phyloP scores from a whole-genome alignment of 805 yeast species.

The Candida montana region DNA sequence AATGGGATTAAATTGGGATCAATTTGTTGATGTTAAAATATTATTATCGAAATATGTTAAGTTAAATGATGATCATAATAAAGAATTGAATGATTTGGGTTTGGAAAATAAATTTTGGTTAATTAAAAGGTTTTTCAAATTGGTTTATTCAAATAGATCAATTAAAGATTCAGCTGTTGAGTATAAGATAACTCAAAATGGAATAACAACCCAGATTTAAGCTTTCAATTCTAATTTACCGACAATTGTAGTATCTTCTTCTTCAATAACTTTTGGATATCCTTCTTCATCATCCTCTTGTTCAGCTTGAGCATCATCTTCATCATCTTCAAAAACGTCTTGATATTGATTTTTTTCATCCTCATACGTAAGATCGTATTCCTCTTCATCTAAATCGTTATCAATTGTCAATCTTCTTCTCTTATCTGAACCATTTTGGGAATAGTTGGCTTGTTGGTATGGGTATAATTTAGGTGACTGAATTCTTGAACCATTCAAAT shows the following conservation, averaged over 20 bases:
- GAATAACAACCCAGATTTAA: constrained; percentile 6
- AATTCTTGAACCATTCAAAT: constrained; percentile 51
- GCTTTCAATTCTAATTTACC: constrained; percentile 36
- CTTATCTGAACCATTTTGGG: constrained; percentile 8
- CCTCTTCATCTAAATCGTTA: constrained; percentile 34
- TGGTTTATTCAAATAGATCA: constrained; percentile 36
- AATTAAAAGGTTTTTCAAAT: constrained; percentile 30
- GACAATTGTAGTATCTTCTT: constrained; percentile 22
- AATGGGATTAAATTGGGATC: constrained; percentile 52
- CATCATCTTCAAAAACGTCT: constrained; percentile 18
- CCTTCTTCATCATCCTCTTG: constrained; percentile 27
- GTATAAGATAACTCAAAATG: constrained; percentile 23
- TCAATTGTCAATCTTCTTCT: constrained; percentile 31
- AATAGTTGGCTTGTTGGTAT: constrained; percentile 4
- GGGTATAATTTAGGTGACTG: constrained; percentile 34
- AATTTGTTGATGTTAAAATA: constrained; percentile 44
- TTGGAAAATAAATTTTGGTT: constrained; percentile 16
- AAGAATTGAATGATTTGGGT: constrained; percentile 8
- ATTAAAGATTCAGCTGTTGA: constrained; percentile 10
- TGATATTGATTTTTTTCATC: constrained; percentile 27
- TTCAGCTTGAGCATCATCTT: constrained; percentile 16
- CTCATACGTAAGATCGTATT: constrained; percentile 41
- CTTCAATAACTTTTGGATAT: constrained; percentile 5
- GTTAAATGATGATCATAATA: constrained; percentile 30
- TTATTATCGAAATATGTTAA: constrained; percentile 38